Evolutionary conservation across 2,329 filamentous ascomycete species (phyloP).

Genomic region (Leptographium lundbergii): DNA sequence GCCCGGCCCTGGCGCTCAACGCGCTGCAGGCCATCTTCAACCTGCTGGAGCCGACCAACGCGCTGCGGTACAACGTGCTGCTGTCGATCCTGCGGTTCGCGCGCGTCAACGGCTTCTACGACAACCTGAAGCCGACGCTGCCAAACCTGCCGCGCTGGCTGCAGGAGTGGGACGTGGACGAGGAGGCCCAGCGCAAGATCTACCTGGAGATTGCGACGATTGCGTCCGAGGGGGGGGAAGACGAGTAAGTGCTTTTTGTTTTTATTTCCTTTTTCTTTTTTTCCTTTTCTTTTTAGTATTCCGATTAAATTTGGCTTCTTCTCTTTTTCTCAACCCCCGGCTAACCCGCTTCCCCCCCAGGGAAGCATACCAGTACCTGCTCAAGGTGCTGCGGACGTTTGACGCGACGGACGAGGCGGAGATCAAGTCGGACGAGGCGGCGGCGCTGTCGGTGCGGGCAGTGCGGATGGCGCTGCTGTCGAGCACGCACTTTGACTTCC

Average conservation of each 20-base stretch:
- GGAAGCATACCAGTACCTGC: slow-evolving; percentile 53
- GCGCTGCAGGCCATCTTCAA: slow-evolving; percentile 96
- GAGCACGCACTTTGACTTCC: slow-evolving; percentile 53
- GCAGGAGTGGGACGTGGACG: slow-evolving; percentile 65
- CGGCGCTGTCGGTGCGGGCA: slow-evolving; percentile 45
- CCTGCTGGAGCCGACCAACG: slow-evolving; percentile 63
- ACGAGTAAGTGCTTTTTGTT: slow-evolving; percentile 43
- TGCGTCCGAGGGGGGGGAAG: slow-evolving; percentile 65
- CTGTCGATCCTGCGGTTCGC: slow-evolving; percentile 79
- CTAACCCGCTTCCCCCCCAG: slow-evolving; percentile 17
- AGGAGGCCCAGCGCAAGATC: slow-evolving; percentile 73
- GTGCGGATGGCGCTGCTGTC: slow-evolving; percentile 41
- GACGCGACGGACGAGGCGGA: slow-evolving; percentile 42
- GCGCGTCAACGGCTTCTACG: slow-evolving; percentile 62
- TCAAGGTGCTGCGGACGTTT: slow-evolving; percentile 50
- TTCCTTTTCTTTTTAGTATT: background rate
- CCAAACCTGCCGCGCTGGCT: slow-evolving; percentile 76
- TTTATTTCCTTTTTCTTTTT: background rate
- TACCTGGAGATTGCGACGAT: slow-evolving; percentile 73
- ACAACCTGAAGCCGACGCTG: slow-evolving; percentile 71
- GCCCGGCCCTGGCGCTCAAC: slow-evolving; percentile 73
- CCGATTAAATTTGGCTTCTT: background rate
- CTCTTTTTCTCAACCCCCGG: background rate
- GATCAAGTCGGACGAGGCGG: slow-evolving; percentile 44
- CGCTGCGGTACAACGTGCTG: slow-evolving; percentile 81